Evolutionary conservation across 345 rosid species (phyloP).

Genomic region (Eucalyptus lansdowneana): DNA sequence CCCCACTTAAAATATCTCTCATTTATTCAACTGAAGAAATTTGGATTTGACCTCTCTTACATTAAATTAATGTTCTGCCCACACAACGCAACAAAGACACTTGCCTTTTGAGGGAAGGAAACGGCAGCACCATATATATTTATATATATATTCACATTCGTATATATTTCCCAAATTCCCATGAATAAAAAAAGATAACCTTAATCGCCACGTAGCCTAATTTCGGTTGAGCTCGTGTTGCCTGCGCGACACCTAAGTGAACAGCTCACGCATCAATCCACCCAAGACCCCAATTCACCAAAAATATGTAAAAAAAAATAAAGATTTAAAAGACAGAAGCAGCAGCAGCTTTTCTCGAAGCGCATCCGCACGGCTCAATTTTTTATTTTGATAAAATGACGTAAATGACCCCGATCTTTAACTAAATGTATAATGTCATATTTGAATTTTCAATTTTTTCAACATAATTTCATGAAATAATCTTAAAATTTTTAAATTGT

Average conservation of each 20-base stretch:
- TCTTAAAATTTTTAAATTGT: no score
- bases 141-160: background rate
- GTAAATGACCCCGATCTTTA: background rate
- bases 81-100: background rate
- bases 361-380: background rate
- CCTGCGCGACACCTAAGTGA: background rate
- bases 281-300: background rate
- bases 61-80: background rate
- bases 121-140: background rate
- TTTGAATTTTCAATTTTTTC: no score
- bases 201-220: background rate
- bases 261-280: background rate
- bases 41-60: background rate
- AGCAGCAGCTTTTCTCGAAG: background rate
- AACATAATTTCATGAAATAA: no score
- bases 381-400: background rate
- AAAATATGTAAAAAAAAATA: background rate
- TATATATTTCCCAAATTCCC: background rate
- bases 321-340: background rate
- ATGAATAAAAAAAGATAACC: background rate
- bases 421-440: rapidly evolving
- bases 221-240: background rate
- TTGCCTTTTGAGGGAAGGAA: background rate
- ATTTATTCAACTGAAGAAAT: background rate
- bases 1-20: background rate